Evolutionary conservation across 768 basidiomycete genomes (phyloP), one percentile per base, ranked within the genome.

Genomic region (Crepidotus variabilis): DNA sequence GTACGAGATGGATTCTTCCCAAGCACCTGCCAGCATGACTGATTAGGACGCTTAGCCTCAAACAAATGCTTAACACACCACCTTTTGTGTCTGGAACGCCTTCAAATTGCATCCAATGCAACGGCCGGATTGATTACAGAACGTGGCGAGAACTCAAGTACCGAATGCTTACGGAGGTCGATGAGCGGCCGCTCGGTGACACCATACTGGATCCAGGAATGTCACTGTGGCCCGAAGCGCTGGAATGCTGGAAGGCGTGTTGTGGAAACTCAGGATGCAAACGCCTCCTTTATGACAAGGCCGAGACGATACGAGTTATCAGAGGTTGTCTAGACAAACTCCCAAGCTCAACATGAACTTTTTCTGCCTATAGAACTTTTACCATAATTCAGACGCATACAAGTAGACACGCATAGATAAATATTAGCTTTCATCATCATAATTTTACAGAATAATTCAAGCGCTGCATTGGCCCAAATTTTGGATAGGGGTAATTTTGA

Each of bases 121-220:
- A 76, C 35, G 67, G 68, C 2, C 39, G 61, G 18, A 78, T 82
- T 43, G 79, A 83, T 58, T 84, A 87, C 65, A 75, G 79, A 52
- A 81, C 83, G 6, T 86, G 86, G 86, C 74, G 82, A 61, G 83
- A 85, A 64, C 73, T 87, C 54, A 87, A 86, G 63, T 75, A 80
- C 61, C 77, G 69, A 48, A 78, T 86, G 52, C 63, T 81, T 3
- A 59, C 73, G 50, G 85, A 86, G 72, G 79, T 87, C 70, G 86
- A 87, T 58, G 59, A 62, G 7, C 76, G 83, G 9, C 83, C 86
- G 3, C 68, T 79, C 14, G 86, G 85, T 4, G 86, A 87, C 62
- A 82, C 82, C 6, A 71, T 87, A 35, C 46, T 77, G 57, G 70
- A 77, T 8, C 51, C 57, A 9, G 85, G 85, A 1, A 65, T 87